A percentile compares a stretch with the other conserved stretches of the same genome.
Evolutionary conservation across 257 asterid genomes (phyloP).

Genomic region (Gentiana straminea): DNA sequence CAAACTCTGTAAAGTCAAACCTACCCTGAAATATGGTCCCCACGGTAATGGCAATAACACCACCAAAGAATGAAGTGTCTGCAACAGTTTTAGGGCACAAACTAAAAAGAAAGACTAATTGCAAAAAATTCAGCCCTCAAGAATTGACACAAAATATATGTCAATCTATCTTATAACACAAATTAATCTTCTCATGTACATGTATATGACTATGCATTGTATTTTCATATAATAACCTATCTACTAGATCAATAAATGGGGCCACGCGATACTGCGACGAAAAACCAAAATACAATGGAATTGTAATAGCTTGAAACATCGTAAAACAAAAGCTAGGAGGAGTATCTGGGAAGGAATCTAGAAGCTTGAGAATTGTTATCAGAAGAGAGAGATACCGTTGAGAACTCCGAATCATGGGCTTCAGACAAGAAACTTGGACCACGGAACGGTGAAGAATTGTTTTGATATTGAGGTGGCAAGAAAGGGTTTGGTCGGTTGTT

Average conservation of each 20-base stretch:
- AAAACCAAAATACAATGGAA: background rate
- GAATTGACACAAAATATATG: no score
- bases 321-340: slow-evolving; percentile 26
- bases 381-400: slow-evolving; percentile 81
- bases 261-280: slow-evolving; percentile 15
- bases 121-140: no score
- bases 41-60: no score
- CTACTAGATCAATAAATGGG: slow-evolving; percentile 11
- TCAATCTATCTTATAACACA: background rate
- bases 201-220: no score
- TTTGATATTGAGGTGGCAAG: slow-evolving; percentile 27
- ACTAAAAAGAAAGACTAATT: no score
- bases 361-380: slow-evolving; percentile 41
- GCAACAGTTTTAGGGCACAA: no score
- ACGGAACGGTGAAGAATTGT: slow-evolving; percentile 17
- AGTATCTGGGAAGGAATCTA: slow-evolving; percentile 41
- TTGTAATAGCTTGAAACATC: slow-evolving; percentile 18
- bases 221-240: background rate
- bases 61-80: no score
- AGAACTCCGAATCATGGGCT: slow-evolving; percentile 64
- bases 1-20: no score
- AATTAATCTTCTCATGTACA: background rate
- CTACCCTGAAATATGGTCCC: no score
- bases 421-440: slow-evolving; percentile 32
- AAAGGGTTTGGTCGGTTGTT: slow-evolving; percentile 25